phyloP scores from a whole-genome alignment of 2,329 filamentous ascomycete species.

The Neofusicoccum umdonicola region DNA sequence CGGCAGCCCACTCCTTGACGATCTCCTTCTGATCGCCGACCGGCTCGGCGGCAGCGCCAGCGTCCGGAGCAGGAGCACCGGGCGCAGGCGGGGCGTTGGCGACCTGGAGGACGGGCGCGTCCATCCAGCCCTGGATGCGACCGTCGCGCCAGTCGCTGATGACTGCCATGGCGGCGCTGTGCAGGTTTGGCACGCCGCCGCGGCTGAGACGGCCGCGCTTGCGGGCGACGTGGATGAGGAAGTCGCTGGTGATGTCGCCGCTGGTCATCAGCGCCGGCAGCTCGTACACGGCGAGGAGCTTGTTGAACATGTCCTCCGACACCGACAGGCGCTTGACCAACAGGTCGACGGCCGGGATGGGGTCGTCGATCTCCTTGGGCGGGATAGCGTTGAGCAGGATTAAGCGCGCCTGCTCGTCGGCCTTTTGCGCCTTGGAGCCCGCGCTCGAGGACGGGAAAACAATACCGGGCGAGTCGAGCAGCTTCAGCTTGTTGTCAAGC shows the following conservation, averaged over 20 bases:
- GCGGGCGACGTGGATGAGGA: conserved; percentile 89
- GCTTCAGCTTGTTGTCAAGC: conserved; percentile 88
- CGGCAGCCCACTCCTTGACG: conserved; percentile 87
- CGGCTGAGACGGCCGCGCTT: conserved; percentile 86
- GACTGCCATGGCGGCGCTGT: conserved; percentile 85
- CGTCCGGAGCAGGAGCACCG: conserved; percentile 16
- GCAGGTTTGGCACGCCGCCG: conserved; percentile 85
- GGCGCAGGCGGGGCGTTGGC: conserved; percentile 35
- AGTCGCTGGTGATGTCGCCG: conserved; percentile 81
- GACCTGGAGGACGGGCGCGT: conserved; percentile 67
- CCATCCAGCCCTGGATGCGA: conserved; percentile 87
- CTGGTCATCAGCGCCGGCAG: conserved; percentile 72
- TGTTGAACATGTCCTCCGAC: conserved; percentile 70
- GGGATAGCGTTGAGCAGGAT: conserved; percentile 89
- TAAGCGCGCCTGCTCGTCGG: conserved; percentile 76
- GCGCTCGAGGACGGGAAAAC: conserved; percentile 73
- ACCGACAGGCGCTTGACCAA: conserved; percentile 77
- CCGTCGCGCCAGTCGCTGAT: conserved; percentile 97
- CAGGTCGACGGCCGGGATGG: conserved; percentile 79
- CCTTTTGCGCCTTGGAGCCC: conserved; percentile 48
- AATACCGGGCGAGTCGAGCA: conserved; percentile 91
- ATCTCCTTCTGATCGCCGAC: conserved; percentile 74
- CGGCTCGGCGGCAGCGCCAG: conserved; percentile 22
- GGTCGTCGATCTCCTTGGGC: conserved; percentile 91
- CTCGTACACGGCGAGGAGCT: conserved; percentile 80